phyloP scores from a whole-genome alignment of 2,329 filamentous ascomycete genomes.

The Biscogniauxia mediterranea region DNA sequence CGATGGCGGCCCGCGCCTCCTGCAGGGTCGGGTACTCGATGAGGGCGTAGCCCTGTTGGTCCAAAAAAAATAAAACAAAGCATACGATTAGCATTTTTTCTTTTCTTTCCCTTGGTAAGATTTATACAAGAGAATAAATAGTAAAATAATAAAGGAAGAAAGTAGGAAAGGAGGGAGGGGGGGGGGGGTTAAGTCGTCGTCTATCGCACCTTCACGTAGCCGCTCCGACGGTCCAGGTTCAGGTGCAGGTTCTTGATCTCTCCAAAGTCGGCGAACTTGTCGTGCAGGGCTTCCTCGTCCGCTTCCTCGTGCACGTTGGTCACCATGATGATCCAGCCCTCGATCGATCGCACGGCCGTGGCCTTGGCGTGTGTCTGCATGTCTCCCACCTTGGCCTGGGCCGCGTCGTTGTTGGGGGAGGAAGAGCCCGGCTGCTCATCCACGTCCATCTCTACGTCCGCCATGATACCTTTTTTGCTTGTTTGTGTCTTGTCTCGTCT shows the following conservation, averaged over 20 bases:
- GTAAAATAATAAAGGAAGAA: neutral
- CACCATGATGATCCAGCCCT: constrained; percentile 85
- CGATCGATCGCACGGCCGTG: constrained; percentile 80
- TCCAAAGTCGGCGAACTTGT: constrained; percentile 79
- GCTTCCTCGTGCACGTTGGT: constrained; percentile 88
- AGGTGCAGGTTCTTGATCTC: constrained; percentile 86
- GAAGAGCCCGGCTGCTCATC: constrained; percentile 44
- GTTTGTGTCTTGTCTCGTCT: neutral
- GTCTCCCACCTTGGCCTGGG: constrained; percentile 54
- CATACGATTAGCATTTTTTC: neutral
- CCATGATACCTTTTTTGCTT: constrained; percentile 37
- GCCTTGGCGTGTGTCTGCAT: constrained; percentile 73
- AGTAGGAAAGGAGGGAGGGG: neutral
- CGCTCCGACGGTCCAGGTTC: constrained; percentile 77
- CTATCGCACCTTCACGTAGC: constrained; percentile 74
- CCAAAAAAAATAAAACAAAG: neutral
- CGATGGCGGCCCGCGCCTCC: constrained; percentile 79
- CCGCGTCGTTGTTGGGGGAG: constrained; percentile 23
- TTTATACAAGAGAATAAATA: no score
- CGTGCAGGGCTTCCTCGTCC: constrained; percentile 77
- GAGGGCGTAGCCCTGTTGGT: constrained; percentile 70
- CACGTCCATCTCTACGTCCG: constrained; percentile 59
- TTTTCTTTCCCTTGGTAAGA: neutral
- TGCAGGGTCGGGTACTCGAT: constrained; percentile 80
- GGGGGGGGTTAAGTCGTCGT: constrained; percentile 2